Evolutionary conservation across 2,329 filamentous ascomycete genomes (phyloP), one percentile per base, ranked within the genome.

Genomic region (Aurifilum marmelostoma): DNA sequence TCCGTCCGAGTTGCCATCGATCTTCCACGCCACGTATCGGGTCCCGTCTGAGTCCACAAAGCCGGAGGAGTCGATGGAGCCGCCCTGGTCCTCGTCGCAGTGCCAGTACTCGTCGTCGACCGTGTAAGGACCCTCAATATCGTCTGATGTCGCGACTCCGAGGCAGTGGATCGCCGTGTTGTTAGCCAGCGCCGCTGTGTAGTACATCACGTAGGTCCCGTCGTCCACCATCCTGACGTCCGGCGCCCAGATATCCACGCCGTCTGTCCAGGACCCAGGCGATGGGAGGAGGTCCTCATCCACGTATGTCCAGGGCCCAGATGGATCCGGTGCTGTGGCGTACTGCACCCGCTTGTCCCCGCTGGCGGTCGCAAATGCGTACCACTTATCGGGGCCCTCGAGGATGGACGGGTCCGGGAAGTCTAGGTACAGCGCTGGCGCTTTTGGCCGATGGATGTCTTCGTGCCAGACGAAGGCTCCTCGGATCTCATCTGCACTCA

Each of bases 21-120:
- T 80, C 76, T 91, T 92, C 80, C 89, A 92, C 12, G 86, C 78
- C 6, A 91, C 81, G 74, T 89, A 91, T 7, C 84, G 82, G 41
- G 76, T 82, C 39, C 85, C 85, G 58, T 84, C 82, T 14, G 76
- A 75, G 74, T 91, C 89, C 14, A 78, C 73, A 77, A 90, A 91
- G 3, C 86, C 87, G 0, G 85, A 80, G 0, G 89, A 80, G 73
- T 92, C 89, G 73, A 91, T 91, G 24, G 88, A 84, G 43, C 89
- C 89, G 27, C 89, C 88, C 65, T 81, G 74, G 6, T 80, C 79
- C 0, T 83, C 74, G 0, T 84, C 83, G 72, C 89, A 91, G 24
- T 83, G 83, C 43, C 89, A 79, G 0, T 87, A 84, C 11, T 77
- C 73, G 2, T 78, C 73, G 9, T 80, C 76, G 8, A 87, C 81